Base-by-base conservation (phyloP, 371 early-diverging fungal genomes). In the Mortierella sp. region DNA sequence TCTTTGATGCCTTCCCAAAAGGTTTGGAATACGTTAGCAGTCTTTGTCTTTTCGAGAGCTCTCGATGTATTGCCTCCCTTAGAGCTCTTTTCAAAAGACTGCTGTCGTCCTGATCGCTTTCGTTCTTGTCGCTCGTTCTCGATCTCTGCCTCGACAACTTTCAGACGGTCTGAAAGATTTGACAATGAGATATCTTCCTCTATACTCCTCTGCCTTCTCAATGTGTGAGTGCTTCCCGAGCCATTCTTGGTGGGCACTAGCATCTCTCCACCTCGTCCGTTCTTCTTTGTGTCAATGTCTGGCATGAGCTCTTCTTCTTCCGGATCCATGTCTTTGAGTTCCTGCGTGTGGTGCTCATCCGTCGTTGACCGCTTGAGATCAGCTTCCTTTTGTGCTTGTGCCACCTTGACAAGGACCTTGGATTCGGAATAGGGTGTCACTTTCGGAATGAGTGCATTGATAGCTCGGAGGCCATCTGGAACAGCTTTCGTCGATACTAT, bases 1-100 rank as follows among this genome's bases (percentile, higher is more conserved):
- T 72, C 65, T 35, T 77, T 77, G 69, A 77, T 40, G 5, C 78
- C 69, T 20, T 77, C 78, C 78, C 78, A 77, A 39, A 77, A 68
- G 8, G 30, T 22, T 6, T 65, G 28, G 61, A 77, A 77, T 11
- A 65, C 59, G 37, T 64, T 64, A 24, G 39, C 14, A 12, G 60
- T n/a, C 51, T 61, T 72, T 60, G 28, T 16, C 59, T 77, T 77
- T 16, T 65, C 73, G 28, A 77, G 58, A 2, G 68, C 72, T n/a
- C 60, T 22, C 2, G 57, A 9, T 14, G 18, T 57, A 8, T 51
- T 35, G 35, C 37, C 54, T 43, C 60, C 32, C 55, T 1, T 40
- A 5, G 52, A 26, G 0, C 32, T 45, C 14, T 40, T 51, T 32
- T 4, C 3, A 14, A 26, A 26, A 9, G 55, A 30, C 1, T 51